Conservation (phyloP, 495 filamentous ascomycete genomes). For the Chaetomium cochliodes region DNA sequence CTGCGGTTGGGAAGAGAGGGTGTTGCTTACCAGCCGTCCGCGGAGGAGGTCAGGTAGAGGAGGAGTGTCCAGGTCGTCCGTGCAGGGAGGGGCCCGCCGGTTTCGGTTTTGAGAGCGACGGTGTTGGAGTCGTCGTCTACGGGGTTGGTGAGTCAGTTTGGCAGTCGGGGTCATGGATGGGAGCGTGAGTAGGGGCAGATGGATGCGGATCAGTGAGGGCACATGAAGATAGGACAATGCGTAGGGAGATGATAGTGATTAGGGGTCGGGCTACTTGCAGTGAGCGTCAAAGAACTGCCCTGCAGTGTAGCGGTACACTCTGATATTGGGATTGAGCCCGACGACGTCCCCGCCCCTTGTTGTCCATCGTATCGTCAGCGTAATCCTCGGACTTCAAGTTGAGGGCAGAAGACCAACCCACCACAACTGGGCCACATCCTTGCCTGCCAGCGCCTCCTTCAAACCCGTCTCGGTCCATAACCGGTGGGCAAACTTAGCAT, state of each 20-base stretch:
- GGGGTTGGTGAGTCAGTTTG: neutral
- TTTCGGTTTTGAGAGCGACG: slow-evolving; percentile 52
- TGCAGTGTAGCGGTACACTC: slow-evolving; percentile 84
- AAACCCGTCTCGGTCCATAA: slow-evolving; percentile 68
- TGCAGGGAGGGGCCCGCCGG: slow-evolving; percentile 45
- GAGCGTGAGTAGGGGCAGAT: neutral
- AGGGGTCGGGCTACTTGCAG: slow-evolving; percentile 54
- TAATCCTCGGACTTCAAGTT: neutral
- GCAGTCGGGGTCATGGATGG: neutral
- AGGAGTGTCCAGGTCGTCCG: slow-evolving; percentile 92
- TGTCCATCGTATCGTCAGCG: neutral
- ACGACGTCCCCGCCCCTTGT: slow-evolving; percentile 78
- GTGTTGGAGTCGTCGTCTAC: slow-evolving; percentile 78
- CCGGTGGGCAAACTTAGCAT: slow-evolving; percentile 68
- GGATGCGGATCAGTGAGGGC: neutral
- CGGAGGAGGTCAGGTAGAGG: slow-evolving; percentile 74
- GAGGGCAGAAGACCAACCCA: slow-evolving; percentile 19
- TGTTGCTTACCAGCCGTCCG: slow-evolving; percentile 23
- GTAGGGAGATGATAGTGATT: no score
- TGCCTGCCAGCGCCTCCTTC: slow-evolving; percentile 45
- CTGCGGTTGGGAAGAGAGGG: neutral
- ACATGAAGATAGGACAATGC: no score
- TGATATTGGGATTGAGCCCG: slow-evolving; percentile 86
- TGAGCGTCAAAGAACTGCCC: slow-evolving; percentile 90
- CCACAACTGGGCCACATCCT: slow-evolving; percentile 40